Evolutionary conservation across 768 basidiomycete genomes (phyloP).

Genomic region (Termitomyces sp.): DNA sequence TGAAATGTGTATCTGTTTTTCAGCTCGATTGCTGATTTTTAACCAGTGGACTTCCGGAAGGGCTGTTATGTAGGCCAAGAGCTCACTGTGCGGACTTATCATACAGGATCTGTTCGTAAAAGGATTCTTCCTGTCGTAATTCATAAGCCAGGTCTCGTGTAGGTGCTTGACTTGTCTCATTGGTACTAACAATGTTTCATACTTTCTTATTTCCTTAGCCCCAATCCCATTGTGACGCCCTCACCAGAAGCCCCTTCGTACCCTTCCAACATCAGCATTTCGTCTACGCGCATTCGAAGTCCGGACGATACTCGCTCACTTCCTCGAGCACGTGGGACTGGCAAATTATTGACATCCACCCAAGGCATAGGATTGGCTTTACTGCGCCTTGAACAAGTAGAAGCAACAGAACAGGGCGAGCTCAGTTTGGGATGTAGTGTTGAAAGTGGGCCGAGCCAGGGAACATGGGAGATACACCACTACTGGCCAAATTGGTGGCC

Average conservation of each 20-base stretch:
- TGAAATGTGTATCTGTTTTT: conserved; percentile 9
- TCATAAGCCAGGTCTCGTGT: conserved; percentile 34
- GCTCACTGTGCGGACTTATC: conserved; percentile 93
- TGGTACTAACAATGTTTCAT: not conserved
- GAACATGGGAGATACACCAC: conserved; percentile 46
- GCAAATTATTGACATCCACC: conserved; percentile 65
- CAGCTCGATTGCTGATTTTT: conserved; percentile 7
- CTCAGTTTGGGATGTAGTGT: conserved; percentile 37
- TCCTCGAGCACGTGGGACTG: conserved; percentile 66
- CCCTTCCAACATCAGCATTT: conserved; percentile 34
- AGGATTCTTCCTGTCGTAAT: conserved; percentile 81
- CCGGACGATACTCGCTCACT: conserved; percentile 23
- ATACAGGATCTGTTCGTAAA: conserved; percentile 89
- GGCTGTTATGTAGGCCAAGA: conserved; percentile 99
- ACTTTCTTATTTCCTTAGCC: conserved; percentile 8
- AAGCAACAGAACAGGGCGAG: conserved; percentile 46
- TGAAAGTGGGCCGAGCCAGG: conserved; percentile 22
- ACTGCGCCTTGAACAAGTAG: conserved; percentile 73
- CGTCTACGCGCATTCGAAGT: conserved; percentile 22
- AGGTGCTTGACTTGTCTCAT: conserved; percentile 10
- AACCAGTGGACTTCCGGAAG: conserved; percentile 86
- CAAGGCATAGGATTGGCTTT: conserved; percentile 72
- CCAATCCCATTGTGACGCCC: conserved; percentile 6
- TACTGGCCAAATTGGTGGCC: conserved; percentile 75
- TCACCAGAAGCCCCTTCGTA: conserved; percentile 21